Conservation (phyloP, 768 basidiomycete genomes). For the Collybia mongolica region DNA sequence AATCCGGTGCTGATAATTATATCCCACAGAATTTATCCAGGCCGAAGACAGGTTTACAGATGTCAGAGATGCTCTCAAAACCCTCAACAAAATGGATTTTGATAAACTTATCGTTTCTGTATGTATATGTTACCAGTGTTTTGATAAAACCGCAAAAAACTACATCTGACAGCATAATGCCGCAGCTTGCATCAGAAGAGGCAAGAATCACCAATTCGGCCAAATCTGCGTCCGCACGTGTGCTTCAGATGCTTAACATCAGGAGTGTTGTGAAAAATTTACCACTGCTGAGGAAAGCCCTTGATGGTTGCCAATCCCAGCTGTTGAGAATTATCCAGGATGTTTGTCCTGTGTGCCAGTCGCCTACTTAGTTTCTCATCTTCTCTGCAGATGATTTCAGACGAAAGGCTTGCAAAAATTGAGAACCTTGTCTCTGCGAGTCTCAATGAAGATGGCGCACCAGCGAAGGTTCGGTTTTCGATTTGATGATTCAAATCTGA, state of each 20-base stretch:
- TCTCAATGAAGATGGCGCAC: slow-evolving; percentile 70
- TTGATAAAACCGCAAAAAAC: background rate
- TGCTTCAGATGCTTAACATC: slow-evolving; percentile 78
- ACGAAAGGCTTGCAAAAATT: slow-evolving; percentile 68
- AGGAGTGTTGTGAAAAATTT: slow-evolving; percentile 70
- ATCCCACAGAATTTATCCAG: slow-evolving; percentile 63
- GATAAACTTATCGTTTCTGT: slow-evolving; percentile 83
- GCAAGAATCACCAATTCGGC: slow-evolving; percentile 49
- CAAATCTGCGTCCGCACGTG: slow-evolving; percentile 65
- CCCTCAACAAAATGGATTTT: slow-evolving; percentile 79
- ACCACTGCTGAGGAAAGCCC: slow-evolving; percentile 59
- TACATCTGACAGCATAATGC: background rate
- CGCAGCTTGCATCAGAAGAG: slow-evolving; percentile 67
- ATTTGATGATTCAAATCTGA: background rate
- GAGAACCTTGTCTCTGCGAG: slow-evolving; percentile 54
- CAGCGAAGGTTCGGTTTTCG: slow-evolving; percentile 49
- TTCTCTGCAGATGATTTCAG: slow-evolving; percentile 61
- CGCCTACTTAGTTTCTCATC: background rate
- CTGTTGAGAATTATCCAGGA: slow-evolving; percentile 62
- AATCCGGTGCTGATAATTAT: slow-evolving; percentile 3
- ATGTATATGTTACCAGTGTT: slow-evolving; percentile 13
- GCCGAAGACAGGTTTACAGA: slow-evolving; percentile 73
- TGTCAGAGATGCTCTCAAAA: slow-evolving; percentile 65
- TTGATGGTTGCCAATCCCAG: slow-evolving; percentile 55
- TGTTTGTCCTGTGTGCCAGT: slow-evolving; percentile 30